Percentiles rank a stretch among this genome's conserved stretches.
Evolutionary conservation across 1,139 yeast genomes (phyloP).

Genomic region (Scheffersomyces cryptocercus): DNA sequence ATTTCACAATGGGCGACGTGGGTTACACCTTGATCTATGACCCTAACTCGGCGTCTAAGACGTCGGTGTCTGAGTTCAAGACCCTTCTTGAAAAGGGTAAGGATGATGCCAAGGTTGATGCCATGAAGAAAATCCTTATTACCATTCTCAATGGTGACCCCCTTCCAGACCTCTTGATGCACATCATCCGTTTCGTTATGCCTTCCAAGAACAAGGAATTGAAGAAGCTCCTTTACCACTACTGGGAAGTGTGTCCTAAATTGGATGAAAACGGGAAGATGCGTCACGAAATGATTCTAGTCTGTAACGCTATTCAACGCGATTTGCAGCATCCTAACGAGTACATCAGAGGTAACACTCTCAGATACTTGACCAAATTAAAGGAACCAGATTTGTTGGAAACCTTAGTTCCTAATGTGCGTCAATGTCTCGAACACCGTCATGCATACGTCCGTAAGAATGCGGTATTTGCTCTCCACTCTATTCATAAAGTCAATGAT

Average conservation of each 20-base stretch:
- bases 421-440: slow-evolving; percentile 90
- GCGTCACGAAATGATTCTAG: slow-evolving; percentile 98
- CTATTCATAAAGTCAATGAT: slow-evolving; percentile 79
- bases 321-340: slow-evolving; percentile 98
- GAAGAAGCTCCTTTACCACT: slow-evolving; percentile 88
- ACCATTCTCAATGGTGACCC: slow-evolving; percentile 93
- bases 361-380: slow-evolving; percentile 86
- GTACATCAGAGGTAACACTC: slow-evolving; percentile 91
- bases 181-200: slow-evolving; percentile 94
- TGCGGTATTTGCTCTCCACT: slow-evolving; percentile 87
- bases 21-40: slow-evolving; percentile 78
- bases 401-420: slow-evolving; percentile 90
- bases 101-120: slow-evolving; percentile 83
- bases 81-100: slow-evolving; percentile 83
- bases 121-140: slow-evolving; percentile 86
- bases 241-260: slow-evolving; percentile 98
- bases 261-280: slow-evolving; percentile 83
- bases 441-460: slow-evolving; percentile 98
- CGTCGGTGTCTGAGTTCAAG: slow-evolving; percentile 76
- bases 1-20: slow-evolving; percentile 39
- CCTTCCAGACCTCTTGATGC: slow-evolving; percentile 95
- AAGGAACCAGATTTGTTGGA: slow-evolving; percentile 93
- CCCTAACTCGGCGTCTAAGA: slow-evolving; percentile 70
- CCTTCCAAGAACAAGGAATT: slow-evolving; percentile 89
- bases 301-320: slow-evolving; percentile 95